Conservation (phyloP, 2,329 filamentous ascomycete genomes). For the Grosmannia serpens region DNA sequence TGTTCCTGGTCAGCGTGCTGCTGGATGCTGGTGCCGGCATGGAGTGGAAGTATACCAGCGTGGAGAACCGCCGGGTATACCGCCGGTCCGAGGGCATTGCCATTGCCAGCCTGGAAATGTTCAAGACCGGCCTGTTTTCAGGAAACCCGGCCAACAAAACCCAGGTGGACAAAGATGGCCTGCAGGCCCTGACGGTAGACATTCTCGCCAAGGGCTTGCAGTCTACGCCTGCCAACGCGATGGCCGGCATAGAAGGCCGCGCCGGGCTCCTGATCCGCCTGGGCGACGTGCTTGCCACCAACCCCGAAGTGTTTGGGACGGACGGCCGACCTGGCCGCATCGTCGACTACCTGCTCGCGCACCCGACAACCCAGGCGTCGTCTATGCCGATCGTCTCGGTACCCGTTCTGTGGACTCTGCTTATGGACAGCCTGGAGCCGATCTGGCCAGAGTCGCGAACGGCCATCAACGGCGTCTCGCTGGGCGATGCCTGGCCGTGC, state of each 20-base stretch:
- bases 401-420: conserved; percentile 78
- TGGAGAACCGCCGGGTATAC: conserved; percentile 74
- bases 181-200: conserved; percentile 63
- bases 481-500: conserved; percentile 94
- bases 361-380: conserved; percentile 78
- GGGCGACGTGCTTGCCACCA: conserved; percentile 59
- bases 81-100: conserved; percentile 81
- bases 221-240: conserved; percentile 67
- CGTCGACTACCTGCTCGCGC: conserved; percentile 87
- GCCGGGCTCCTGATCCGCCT: conserved; percentile 68
- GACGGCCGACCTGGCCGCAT: conserved; percentile 86
- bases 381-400: conserved; percentile 80
- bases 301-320: conserved; percentile 72
- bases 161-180: conserved; percentile 77
- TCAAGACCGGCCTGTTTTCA: conserved; percentile 83
- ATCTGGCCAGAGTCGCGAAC: conserved; percentile 89
- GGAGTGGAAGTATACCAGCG: conserved; percentile 85
- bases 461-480: conserved; percentile 70
- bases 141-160: conserved; percentile 69
- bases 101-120: conserved; percentile 72
- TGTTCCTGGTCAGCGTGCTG: conserved; percentile 70
- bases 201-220: conserved; percentile 74
- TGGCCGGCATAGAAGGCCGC: conserved; percentile 77
- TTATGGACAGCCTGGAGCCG: conserved; percentile 74
- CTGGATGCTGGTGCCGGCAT: conserved; percentile 84